Evolutionary conservation across 768 basidiomycete species (phyloP).

Genomic region (Suillus luteus): DNA sequence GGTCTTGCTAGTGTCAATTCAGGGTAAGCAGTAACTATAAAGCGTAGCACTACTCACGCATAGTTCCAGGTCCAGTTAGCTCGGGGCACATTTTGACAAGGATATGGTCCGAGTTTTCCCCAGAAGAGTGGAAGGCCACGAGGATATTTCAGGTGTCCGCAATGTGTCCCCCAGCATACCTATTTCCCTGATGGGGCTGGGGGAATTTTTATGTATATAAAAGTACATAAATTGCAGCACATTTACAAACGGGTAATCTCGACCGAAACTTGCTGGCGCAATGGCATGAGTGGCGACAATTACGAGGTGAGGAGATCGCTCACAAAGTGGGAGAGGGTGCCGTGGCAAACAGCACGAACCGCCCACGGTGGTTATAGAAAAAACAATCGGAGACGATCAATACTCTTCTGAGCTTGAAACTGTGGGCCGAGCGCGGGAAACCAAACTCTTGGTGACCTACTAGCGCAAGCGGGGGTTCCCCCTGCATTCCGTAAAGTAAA

Average conservation of each 20-base stretch:
- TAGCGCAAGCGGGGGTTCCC: not conserved
- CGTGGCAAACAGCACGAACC: not conserved
- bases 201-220: not conserved
- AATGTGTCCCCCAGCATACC: not conserved
- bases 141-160: no score
- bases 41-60: not conserved
- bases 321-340: not conserved
- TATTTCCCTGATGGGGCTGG: not conserved
- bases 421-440: slow-evolving; percentile 6
- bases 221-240: not conserved
- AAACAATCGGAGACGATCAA: slow-evolving; percentile 4
- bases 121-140: not conserved
- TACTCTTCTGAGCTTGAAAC: slow-evolving; percentile 8
- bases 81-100: not conserved
- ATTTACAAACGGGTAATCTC: not conserved
- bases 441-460: not conserved
- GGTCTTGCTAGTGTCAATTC: not conserved
- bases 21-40: not conserved
- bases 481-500: slow-evolving; percentile 9
- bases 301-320: not conserved
- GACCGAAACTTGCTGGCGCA: not conserved
- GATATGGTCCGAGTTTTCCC: not conserved
- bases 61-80: not conserved
- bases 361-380: slow-evolving; percentile 5
- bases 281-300: not conserved